Conservation (phyloP, 2,329 filamentous ascomycete species). For the Bipolaris gigantea region DNA sequence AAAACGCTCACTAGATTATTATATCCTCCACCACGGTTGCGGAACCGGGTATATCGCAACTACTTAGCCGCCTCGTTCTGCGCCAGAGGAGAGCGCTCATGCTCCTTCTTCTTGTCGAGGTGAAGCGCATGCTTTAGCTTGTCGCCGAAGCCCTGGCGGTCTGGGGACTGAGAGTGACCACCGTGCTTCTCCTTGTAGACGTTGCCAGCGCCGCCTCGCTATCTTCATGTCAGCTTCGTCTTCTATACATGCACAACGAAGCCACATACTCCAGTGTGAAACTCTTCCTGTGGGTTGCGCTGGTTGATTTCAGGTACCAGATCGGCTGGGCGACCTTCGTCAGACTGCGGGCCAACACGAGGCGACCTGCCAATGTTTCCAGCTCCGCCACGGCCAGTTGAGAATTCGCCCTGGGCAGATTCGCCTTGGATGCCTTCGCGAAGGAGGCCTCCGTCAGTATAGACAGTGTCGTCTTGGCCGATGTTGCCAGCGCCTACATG, state of each 20-base stretch:
- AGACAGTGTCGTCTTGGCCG: slow-evolving; percentile 53
- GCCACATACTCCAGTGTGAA: slow-evolving; percentile 50
- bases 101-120: slow-evolving; percentile 43
- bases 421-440: slow-evolving; percentile 50
- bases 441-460: slow-evolving; percentile 51
- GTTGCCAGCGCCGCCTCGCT: slow-evolving; percentile 53
- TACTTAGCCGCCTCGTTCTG: slow-evolving; percentile 26
- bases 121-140: slow-evolving; percentile 50
- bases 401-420: slow-evolving; percentile 45
- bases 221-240: slow-evolving; percentile 14
- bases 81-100: slow-evolving; percentile 33
- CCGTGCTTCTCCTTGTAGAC: slow-evolving; percentile 53
- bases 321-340: slow-evolving; percentile 42
- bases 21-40: slow-evolving; percentile 6
- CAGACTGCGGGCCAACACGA: slow-evolving; percentile 29
- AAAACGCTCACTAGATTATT: slow-evolving; percentile 14
- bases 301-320: slow-evolving; percentile 50
- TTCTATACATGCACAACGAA: neutral
- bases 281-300: slow-evolving; percentile 47
- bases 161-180: slow-evolving; percentile 46
- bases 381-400: slow-evolving; percentile 36
- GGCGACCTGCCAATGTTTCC: slow-evolving; percentile 49
- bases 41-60: slow-evolving; percentile 27
- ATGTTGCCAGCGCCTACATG: slow-evolving; percentile 61
- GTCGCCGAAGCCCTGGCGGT: slow-evolving; percentile 46